Evolutionary conservation across 768 basidiomycete species (phyloP), one percentile per base, ranked within the genome.

Genomic region (Hortiboletus campestris): DNA sequence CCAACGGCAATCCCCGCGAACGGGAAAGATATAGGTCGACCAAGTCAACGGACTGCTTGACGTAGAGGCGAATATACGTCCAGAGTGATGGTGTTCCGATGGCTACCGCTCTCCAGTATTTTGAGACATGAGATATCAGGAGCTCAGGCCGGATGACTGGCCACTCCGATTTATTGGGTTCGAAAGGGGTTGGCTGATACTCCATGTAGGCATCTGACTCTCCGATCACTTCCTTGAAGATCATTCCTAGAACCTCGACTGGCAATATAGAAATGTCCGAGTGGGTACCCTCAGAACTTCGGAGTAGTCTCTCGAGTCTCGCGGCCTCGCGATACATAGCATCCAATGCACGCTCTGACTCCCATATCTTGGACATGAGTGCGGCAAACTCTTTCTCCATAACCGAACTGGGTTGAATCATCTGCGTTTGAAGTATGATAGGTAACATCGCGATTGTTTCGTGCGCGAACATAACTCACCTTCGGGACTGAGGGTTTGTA

Each of bases 51-150:
- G 67, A 67, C 46, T 70, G 71, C n/a, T 58, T 40, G 57, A 71
- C 51, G 49, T 58, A 58, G 40, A 70, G 64, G 40, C 40, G 59
- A 35, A 70, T 63, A 25, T 60, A 53, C 6, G 73, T 71, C 80
- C 80, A 82, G 19, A 81, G 62, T 31, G 66, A 55, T 6, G 78
- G 73, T 6, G 68, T 71, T 36, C 66, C 68, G 29, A 75, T 49
- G 31, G 76, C 75, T 41, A 76, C 60, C 20, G 67, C 59, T 53
- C 78, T 67, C 80, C 80, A 81, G 51, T 69, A 58, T 39, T 58
- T 69, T 51, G 76, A 80, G 34, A 81, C 73, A 39, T 72, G 73
- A 43, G 78, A 75, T 35, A 78, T 50, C 29, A 77, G 56, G 14
- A 80, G 55, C 51, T 70, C 68, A 2, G 68, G 64, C 51, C 66